Evolutionary conservation across 352 stramenopile genomes (phyloP).

Genomic region (Phytopythium kandeliae): DNA sequence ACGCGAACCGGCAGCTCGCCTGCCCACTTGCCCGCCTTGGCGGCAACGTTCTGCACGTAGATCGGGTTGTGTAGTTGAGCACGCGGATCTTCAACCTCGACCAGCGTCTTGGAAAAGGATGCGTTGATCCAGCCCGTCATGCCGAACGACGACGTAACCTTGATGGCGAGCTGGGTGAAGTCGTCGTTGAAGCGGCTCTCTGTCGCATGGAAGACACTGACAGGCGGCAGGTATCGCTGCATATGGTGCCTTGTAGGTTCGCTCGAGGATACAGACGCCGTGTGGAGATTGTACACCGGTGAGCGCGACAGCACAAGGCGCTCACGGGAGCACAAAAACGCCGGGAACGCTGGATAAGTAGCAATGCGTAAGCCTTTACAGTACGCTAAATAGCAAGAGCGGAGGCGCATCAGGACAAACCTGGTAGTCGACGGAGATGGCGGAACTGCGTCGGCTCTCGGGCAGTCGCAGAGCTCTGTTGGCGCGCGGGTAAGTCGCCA

Average conservation of each 20-base stretch:
- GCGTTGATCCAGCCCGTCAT: constrained; percentile 62
- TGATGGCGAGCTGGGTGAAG: constrained; percentile 60
- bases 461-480: constrained; percentile 15
- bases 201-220: constrained; percentile 64
- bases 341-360: constrained; percentile 35
- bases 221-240: constrained; percentile 47
- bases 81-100: constrained; percentile 51
- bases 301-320: constrained; percentile 41
- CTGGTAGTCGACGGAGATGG: constrained; percentile 42
- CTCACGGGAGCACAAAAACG: constrained; percentile 50
- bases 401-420: constrained; percentile 16
- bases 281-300: constrained; percentile 38
- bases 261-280: constrained; percentile 15
- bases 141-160: constrained; percentile 59
- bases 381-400: constrained; percentile 1
- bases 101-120: constrained; percentile 42
- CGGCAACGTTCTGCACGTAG: constrained; percentile 68
- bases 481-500: constrained; percentile 24
- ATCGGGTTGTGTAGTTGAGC: constrained; percentile 24
- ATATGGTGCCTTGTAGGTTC: constrained; percentile 15
- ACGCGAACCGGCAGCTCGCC: constrained; percentile 59
- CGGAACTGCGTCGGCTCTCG: constrained; percentile 35
- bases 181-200: constrained; percentile 68
- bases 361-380: too few relatives aligned
- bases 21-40: constrained; percentile 42